Percentiles rank a stretch among this genome's conserved stretches.
phyloP scores from a whole-genome alignment of 768 basidiomycete genomes.

The Amanita thiersii region DNA sequence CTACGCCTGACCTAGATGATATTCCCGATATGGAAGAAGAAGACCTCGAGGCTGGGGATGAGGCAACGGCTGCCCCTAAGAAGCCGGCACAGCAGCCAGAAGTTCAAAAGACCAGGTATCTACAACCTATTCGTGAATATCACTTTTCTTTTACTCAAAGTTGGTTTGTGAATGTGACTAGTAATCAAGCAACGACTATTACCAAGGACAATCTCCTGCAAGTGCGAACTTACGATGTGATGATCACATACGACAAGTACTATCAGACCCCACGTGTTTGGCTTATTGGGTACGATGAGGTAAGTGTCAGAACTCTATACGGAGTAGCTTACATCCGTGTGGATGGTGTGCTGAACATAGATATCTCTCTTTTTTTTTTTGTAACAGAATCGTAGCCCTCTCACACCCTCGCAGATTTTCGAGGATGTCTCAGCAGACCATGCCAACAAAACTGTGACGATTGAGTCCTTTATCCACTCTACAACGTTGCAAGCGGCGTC shows the following conservation, averaged over 20 bases:
- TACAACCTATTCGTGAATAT: too few relatives aligned
- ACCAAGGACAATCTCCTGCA: conserved; percentile 80
- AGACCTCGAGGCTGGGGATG: conserved; percentile 82
- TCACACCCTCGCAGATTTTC: conserved; percentile 88
- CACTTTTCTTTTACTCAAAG: conserved; percentile 1
- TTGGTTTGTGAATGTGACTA: conserved; percentile 1
- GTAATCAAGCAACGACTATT: conserved; percentile 52
- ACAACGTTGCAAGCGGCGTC: conserved; percentile 79
- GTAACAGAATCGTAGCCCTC: conserved; percentile 75
- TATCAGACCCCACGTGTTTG: conserved; percentile 98
- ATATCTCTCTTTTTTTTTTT: conserved; percentile 1
- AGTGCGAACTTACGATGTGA: conserved; percentile 97
- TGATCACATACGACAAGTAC: conserved; percentile 99
- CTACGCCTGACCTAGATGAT: conserved; percentile 91
- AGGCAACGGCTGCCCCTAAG: conserved; percentile 68
- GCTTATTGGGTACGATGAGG: conserved; percentile 97
- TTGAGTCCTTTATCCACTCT: conserved; percentile 96
- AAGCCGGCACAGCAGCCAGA: conserved; percentile 33
- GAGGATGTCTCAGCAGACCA: conserved; percentile 97
- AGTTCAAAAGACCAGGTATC: conserved; percentile 19
- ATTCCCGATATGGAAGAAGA: conserved; percentile 99
- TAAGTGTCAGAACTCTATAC: conserved; percentile 21
- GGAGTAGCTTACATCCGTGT: neutral
- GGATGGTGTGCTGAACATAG: neutral
- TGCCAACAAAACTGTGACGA: conserved; percentile 97